Evolutionary conservation across 352 stramenopile genomes (phyloP).

Genomic region (Phytophthora europaea): DNA sequence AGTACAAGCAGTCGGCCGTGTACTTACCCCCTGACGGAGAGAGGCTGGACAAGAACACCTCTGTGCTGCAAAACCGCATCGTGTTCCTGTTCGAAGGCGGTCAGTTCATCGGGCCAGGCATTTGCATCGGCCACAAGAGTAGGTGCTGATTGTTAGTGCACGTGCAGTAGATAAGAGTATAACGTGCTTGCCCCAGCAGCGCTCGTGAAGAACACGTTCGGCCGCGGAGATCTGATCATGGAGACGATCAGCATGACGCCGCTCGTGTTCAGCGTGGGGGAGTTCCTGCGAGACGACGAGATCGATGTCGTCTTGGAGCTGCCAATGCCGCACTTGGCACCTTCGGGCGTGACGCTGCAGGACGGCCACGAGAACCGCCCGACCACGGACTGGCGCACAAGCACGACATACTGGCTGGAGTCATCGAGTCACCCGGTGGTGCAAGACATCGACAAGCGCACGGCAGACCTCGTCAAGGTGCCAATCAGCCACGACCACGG

Average conservation of each 20-base stretch:
- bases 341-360: constrained; percentile 68
- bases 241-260: constrained; percentile 74
- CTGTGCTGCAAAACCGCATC: constrained; percentile 53
- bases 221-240: constrained; percentile 56
- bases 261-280: constrained; percentile 77
- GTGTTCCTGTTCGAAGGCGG: constrained; percentile 84
- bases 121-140: constrained; percentile 78
- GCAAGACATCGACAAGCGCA: constrained; percentile 69
- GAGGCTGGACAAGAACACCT: constrained; percentile 51
- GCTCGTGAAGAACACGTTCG: constrained; percentile 53
- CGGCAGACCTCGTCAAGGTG: constrained; percentile 71
- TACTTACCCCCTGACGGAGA: constrained; percentile 71
- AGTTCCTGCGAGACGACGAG: constrained; percentile 81
- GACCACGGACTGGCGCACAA: constrained; percentile 79
- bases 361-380: constrained; percentile 75
- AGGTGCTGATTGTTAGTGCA: constrained; percentile 2
- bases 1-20: constrained; percentile 79
- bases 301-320: constrained; percentile 81
- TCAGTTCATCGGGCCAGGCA: constrained; percentile 80
- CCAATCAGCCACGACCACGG: constrained; percentile 55
- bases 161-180: background rate
- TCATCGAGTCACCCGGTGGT: constrained; percentile 56
- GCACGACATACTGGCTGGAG: constrained; percentile 80
- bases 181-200: constrained; percentile 32
- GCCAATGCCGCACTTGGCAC: constrained; percentile 67